A percentile compares a stretch with the other conserved stretches of the same genome.
These are phyloP conservation scores for Debaryomyces udenii DNA, from an alignment of 1,139 yeast species.

Conservation along the genomic window DNA sequence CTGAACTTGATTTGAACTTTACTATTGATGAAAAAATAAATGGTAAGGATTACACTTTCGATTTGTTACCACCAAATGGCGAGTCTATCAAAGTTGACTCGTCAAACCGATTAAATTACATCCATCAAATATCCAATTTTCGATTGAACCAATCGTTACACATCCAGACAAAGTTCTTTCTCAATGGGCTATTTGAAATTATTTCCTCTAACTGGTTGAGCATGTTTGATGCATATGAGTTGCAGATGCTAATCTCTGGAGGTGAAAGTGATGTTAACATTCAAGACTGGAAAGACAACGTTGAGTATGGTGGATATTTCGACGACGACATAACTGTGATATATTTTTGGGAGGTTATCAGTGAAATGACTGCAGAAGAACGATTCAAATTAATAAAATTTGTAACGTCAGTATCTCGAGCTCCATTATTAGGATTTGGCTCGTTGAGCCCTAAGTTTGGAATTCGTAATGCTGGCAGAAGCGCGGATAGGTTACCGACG, in stretches of 20 bases:
- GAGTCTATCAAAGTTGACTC: conserved; percentile 54
- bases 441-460: conserved; percentile 80
- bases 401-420: conserved; percentile 89
- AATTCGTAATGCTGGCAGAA: conserved; percentile 69
- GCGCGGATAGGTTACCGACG: conserved; percentile 68
- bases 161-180: conserved; percentile 63
- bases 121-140: conserved; percentile 78
- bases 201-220: conserved; percentile 76
- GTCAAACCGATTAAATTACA: conserved; percentile 70
- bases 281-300: conserved; percentile 64
- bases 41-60: conserved; percentile 45
- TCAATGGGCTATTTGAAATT: conserved; percentile 70
- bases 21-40: conserved; percentile 54
- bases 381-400: conserved; percentile 70
- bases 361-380: conserved; percentile 66
- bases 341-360: conserved; percentile 76
- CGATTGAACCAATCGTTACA: conserved; percentile 67
- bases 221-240: conserved; percentile 81
- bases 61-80: conserved; percentile 63
- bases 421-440: conserved; percentile 86
- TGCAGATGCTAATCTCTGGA: conserved; percentile 86
- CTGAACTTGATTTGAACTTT: conserved; percentile 64
- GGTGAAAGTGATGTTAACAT: conserved; percentile 70
- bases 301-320: conserved; percentile 68
- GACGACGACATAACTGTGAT: conserved; percentile 58